Base-by-base conservation (phyloP, 352 stramenopile genomes). In the Globisporangium recalcitrans region DNA sequence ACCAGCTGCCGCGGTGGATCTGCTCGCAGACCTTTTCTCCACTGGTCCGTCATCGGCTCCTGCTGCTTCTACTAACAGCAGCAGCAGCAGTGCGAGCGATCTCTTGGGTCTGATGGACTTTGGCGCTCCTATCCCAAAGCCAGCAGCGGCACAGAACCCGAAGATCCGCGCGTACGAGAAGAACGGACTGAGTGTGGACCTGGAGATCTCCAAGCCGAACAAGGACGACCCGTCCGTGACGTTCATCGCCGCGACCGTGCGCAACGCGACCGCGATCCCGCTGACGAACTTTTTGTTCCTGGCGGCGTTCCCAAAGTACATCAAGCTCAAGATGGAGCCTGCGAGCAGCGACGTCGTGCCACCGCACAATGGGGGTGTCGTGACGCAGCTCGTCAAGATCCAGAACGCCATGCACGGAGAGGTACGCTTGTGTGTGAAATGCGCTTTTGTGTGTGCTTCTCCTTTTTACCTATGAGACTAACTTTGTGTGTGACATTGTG, bases 291-390 rank as follows among this genome's bases (percentile, higher is more conserved):
- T 99, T 63, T 85, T 96, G 60, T 92, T 99, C 42, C 68, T 96
- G 52, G 87, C 92, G 36, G 97, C 97, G 31, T 98, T 99, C 68
- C 97, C 97, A 24, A 99, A 95, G 80, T 99, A 98, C 68, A 93
- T 99, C 60, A 97, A 97, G 56, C 91, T 99, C 73, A 96, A 98
- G 80, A 98, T 99, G 95, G 93, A 98, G 64, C 95, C 96, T n/a
- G 88, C 96, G 4, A 97, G 85, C 19, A 96, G 88, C 26, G 93
- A 96, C 31, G 91, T 87, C 21, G 72, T 99, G 52, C 91, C 94
- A 8, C 65, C 92, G 2, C 90, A 93, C 36, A 87, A 75, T 29
- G 73, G 72, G 44, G 93, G 82, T 8, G 65, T 67, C 19, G 80
- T 98, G 16, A 98, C 93, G 21, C 97, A 99, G 74, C 83, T 96